Evolutionary conservation across 1,139 yeast genomes (phyloP).

Genomic region (Blastobotrys malaysiensis): DNA sequence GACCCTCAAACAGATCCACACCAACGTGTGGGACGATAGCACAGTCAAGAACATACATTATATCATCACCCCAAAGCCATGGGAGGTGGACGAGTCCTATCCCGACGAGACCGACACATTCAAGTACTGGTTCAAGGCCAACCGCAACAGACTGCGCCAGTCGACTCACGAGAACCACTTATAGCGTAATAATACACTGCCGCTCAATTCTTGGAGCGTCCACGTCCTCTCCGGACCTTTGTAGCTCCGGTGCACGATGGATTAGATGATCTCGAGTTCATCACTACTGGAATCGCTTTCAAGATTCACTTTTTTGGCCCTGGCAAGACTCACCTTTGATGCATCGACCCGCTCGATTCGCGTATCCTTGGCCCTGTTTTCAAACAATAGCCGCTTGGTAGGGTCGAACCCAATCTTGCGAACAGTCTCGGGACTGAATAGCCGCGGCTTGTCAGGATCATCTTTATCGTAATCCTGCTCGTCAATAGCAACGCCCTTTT

Average conservation of each 20-base stretch:
- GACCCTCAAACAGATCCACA: constrained; percentile 42
- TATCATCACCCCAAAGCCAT: constrained; percentile 52
- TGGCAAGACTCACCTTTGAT: neutral
- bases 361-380: neutral
- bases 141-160: constrained; percentile 7
- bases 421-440: constrained; percentile 28
- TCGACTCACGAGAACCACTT: neutral
- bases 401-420: constrained; percentile 34
- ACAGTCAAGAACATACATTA: constrained; percentile 51
- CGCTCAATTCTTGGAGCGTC: too few species aligned
- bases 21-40: constrained; percentile 41
- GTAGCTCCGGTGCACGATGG: too few species aligned
- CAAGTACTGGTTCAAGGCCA: constrained; percentile 29
- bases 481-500: constrained; percentile 27
- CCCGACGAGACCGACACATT: constrained; percentile 35
- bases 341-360: neutral
- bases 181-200: too few species aligned
- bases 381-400: constrained; percentile 13
- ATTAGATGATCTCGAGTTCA: neutral
- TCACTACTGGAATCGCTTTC: neutral
- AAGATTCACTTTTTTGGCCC: neutral
- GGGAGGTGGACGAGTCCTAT: constrained; percentile 39
- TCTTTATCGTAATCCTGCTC: constrained; percentile 31
- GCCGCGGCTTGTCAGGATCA: constrained; percentile 26
- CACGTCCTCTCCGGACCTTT: too few species aligned